A percentile compares a stretch with the other conserved stretches of the same genome.
Conservation (phyloP, 75 land plant genomes). For the Larix kaempferi region DNA sequence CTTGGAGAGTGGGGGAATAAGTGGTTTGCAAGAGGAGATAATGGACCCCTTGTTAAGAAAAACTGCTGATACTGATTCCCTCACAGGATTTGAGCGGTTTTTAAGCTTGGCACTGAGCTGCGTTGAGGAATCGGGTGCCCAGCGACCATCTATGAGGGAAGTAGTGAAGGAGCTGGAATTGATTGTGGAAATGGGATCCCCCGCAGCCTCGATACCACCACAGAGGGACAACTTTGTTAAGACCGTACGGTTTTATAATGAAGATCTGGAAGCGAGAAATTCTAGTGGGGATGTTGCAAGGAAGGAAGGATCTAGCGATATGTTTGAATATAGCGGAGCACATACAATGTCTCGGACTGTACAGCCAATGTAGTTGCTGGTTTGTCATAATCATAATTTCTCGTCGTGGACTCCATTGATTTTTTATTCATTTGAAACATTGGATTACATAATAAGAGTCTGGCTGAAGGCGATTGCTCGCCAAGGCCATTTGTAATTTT, state of each 20-base stretch:
- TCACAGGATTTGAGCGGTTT: conserved; percentile 40
- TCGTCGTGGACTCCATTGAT: too few species aligned
- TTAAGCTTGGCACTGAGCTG: conserved; percentile 63
- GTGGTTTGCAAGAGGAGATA: conserved; percentile 2
- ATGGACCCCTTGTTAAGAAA: conserved; percentile 8
- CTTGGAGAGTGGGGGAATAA: conserved; percentile 28
- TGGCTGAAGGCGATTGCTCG: too few species aligned
- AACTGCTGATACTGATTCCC: background rate
- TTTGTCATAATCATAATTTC: too few species aligned
- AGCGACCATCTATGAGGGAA: conserved; percentile 70
- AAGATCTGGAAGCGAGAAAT: background rate
- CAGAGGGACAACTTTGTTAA: background rate
- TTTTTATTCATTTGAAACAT: too few species aligned
- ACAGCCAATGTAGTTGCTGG: background rate
- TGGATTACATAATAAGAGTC: too few species aligned
- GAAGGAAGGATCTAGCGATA: too few species aligned
- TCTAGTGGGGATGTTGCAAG: background rate
- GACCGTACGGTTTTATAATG: background rate
- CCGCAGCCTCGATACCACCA: background rate
- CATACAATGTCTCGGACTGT: background rate
- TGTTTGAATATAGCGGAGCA: background rate
- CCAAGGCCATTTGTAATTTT: too few species aligned
- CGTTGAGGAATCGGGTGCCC: conserved; percentile 49
- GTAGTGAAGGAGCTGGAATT: conserved; percentile 70
- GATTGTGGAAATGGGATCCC: conserved; percentile 18